Evolutionary conservation across 176 grass and related monocot species (phyloP).

Genomic region (Lolium multiflorum): DNA sequence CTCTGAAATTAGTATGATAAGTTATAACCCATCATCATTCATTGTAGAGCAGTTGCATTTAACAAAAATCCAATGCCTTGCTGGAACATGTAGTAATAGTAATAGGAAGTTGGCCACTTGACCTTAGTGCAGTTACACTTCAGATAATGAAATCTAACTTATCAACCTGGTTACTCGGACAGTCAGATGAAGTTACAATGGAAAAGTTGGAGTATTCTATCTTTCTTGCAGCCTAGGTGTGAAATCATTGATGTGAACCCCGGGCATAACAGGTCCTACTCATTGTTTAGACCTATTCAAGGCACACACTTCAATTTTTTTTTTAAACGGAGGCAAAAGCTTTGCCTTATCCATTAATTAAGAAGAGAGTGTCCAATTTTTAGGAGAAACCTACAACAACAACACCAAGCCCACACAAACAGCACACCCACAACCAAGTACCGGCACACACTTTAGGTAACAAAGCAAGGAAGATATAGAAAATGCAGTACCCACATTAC

Average conservation of each 20-base stretch:
- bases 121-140: background rate
- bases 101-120: background rate
- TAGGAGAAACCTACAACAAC: no score
- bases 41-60: background rate
- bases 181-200: background rate
- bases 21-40: background rate
- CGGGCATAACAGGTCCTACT: background rate
- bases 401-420: no score
- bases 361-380: no score
- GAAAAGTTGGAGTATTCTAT: background rate
- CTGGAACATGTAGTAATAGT: background rate
- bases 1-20: slow-evolving; percentile 10
- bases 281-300: background rate
- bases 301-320: background rate
- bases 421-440: no score
- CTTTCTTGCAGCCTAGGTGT: background rate
- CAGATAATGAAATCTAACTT: background rate
- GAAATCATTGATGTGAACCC: background rate
- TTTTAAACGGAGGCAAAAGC: no score
- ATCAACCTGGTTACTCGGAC: background rate
- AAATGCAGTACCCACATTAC: background rate
- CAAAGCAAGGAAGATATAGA: background rate
- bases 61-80: slow-evolving; percentile 2
- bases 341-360: no score
- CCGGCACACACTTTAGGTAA: no score